These are phyloP conservation scores for Leccinum pellstonianum DNA, from an alignment of 768 basidiomycete genomes.

Conservation along the genomic window DNA sequence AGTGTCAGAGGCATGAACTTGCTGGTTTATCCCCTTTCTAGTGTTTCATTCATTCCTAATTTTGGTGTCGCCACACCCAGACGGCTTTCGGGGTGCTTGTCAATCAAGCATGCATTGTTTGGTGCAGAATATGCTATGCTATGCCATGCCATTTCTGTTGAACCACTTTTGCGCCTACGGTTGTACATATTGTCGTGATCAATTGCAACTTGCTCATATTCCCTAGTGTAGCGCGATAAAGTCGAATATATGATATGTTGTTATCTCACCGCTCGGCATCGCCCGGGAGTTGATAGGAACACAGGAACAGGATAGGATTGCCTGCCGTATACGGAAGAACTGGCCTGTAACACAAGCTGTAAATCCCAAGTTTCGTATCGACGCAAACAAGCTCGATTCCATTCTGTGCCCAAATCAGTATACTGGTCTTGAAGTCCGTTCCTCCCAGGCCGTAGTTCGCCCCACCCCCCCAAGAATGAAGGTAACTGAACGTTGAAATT, in stretches of 20 bases:
- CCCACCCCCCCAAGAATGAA: neutral
- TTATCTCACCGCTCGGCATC: conserved; percentile 4
- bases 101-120: conserved; percentile 22
- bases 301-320: neutral
- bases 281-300: conserved; percentile 1
- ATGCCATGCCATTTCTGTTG: conserved; percentile 25
- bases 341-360: neutral
- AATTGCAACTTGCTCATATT: conserved; percentile 28
- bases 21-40: conserved; percentile 9
- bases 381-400: neutral
- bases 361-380: neutral
- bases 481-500: neutral
- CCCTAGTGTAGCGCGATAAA: conserved; percentile 24
- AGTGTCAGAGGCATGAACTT: conserved; percentile 40
- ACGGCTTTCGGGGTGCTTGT: conserved; percentile 12
- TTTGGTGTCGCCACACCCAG: conserved; percentile 17
- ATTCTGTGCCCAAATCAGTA: neutral
- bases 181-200: conserved; percentile 32
- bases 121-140: conserved; percentile 13
- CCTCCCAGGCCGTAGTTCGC: neutral
- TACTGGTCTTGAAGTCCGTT: neutral
- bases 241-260: conserved; percentile 17
- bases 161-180: conserved; percentile 19
- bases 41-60: conserved; percentile 12
- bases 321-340: neutral